phyloP scores from a whole-genome alignment of 768 basidiomycete genomes.

The Rhodotorula kratochvilovae region DNA sequence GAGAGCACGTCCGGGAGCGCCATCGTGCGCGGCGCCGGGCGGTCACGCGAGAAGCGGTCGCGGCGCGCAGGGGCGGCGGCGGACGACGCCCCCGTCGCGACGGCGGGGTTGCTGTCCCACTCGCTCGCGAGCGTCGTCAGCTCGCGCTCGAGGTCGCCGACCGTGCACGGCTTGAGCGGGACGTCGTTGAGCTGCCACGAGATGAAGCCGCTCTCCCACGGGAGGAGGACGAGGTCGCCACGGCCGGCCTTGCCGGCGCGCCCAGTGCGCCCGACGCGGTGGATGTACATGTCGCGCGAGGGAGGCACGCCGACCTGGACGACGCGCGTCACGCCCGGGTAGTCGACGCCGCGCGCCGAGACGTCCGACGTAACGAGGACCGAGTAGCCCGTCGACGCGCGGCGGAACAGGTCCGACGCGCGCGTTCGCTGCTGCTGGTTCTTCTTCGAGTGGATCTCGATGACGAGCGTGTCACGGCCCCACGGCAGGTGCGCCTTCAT shows the following conservation, averaged over 20 bases:
- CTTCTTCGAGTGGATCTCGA: constrained; percentile 67
- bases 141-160: constrained; percentile 54
- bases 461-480: constrained; percentile 57
- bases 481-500: constrained; percentile 55
- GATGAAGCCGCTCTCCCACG: constrained; percentile 56
- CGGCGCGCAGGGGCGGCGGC: constrained; percentile 11
- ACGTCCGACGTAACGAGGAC: constrained; percentile 51
- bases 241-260: constrained; percentile 55
- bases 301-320: constrained; percentile 81
- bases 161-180: constrained; percentile 62
- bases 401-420: constrained; percentile 58
- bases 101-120: constrained; percentile 53
- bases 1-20: constrained; percentile 33
- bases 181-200: constrained; percentile 61
- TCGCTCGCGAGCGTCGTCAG: constrained; percentile 53
- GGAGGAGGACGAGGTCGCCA: constrained; percentile 58
- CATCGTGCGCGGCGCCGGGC: background rate
- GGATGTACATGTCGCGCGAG: constrained; percentile 56
- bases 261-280: constrained; percentile 51
- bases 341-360: constrained; percentile 62
- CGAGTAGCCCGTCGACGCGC: constrained; percentile 60
- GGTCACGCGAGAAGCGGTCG: background rate
- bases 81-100: background rate
- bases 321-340: constrained; percentile 63
- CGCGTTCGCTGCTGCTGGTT: constrained; percentile 54